Evolutionary conservation across 805 yeast species (phyloP), one percentile per base, ranked within the genome.

Genomic region (Saccharomycopsis capsularis): DNA sequence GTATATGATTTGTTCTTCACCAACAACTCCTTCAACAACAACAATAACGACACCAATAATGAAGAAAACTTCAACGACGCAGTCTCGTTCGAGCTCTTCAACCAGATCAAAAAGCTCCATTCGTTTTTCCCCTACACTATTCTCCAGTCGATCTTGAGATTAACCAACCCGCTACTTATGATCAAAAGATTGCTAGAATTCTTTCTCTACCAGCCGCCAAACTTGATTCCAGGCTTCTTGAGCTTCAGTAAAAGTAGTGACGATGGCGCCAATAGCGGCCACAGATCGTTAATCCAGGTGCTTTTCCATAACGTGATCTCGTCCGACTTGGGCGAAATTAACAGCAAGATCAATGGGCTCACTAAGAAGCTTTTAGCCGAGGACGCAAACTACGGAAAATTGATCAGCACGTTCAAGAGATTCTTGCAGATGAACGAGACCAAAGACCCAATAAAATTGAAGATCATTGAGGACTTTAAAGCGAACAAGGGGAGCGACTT

Each of bases 121-220:
- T 67, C 73, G 29, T 60, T 87, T 51, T 78, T 91, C 67, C 99
- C 98, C 0, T 93, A 91, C 63, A 67, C 75, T 1, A 61, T 91
- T 32, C 77, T 90, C 63, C 81, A 81, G 39, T 85, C 86, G 19
- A 83, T 91, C 21, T 64, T 93, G 59, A 75, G 80, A 59, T 79
- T 83, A 52, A 87, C 98, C 0, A 91, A 91, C 60, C 98, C 99
- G 2, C 78, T 89, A 66, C 77, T 82, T 38, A 80, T 91, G 24
- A 79, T 87, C 68, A 85, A 89, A 53, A 78, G 82, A 21, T 67
- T 91, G 62, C 75, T 90, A 32, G 96, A 88, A 58, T 62, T 91
- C 51, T 79, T 91, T 56, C 77, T 93, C 68, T 86, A 84, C n/a
- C 86, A 80, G 56, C 85, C 88, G 3, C 56, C 54, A 2, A 52